Evolutionary conservation across 2,329 filamentous ascomycete genomes (phyloP).

Genomic region (Nigrospora oryzae): DNA sequence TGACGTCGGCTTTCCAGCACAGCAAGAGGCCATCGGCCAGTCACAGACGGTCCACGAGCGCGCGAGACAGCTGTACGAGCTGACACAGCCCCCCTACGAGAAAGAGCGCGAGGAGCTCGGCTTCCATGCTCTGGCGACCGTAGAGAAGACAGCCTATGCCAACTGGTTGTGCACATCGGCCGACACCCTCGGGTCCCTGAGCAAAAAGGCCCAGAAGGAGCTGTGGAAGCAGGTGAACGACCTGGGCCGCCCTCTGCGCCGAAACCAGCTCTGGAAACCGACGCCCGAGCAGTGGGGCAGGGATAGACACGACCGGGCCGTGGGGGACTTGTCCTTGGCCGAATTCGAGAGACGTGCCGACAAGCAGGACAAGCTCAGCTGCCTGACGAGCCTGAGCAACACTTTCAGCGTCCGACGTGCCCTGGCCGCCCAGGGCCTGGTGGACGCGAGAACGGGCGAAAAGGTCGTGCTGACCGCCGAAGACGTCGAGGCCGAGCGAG

Average conservation of each 20-base stretch:
- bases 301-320: conserved; percentile 39
- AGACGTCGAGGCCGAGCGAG: conserved; percentile 36
- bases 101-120: conserved; percentile 34
- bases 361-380: conserved; percentile 32
- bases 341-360: conserved; percentile 34
- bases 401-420: conserved; percentile 31
- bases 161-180: conserved; percentile 36
- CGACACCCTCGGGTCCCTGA: conserved; percentile 22
- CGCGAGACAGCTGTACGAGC: conserved; percentile 36
- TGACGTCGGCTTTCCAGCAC: conserved; percentile 3
- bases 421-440: conserved; percentile 11
- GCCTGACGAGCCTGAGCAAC: conserved; percentile 33
- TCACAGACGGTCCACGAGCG: conserved; percentile 40
- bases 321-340: conserved; percentile 37
- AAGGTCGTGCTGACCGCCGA: conserved; percentile 16
- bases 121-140: conserved; percentile 33
- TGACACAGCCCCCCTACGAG: conserved; percentile 38
- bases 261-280: conserved; percentile 19
- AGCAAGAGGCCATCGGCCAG: conserved; percentile 8
- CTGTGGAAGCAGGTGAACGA: conserved; percentile 50
- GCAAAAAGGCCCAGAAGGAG: conserved; percentile 45
- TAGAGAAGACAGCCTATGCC: conserved; percentile 40
- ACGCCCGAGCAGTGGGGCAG: conserved; percentile 34
- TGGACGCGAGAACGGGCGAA: conserved; percentile 11
- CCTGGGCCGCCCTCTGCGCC: conserved; percentile 39